These are phyloP conservation scores for Aspergillus homomorphus DNA, from an alignment of 495 filamentous ascomycete species.

Conservation along the genomic window DNA sequence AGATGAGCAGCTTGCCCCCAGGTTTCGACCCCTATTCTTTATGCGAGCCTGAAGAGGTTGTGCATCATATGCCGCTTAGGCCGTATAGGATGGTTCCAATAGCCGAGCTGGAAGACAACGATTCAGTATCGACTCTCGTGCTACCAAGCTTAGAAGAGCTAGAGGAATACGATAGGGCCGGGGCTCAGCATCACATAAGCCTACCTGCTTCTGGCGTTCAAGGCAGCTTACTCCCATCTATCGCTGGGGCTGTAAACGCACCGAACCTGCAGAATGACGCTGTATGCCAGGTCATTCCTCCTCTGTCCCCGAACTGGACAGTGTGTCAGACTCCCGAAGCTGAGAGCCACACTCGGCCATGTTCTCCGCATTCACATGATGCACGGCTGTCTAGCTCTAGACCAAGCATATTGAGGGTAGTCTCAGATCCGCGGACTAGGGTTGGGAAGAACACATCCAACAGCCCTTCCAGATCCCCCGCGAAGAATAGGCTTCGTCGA, in stretches of 20 bases:
- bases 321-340: not conserved
- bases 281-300: not conserved
- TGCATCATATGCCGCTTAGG: too few relatives aligned
- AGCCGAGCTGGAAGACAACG: too few relatives aligned
- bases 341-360: not conserved
- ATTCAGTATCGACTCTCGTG: too few relatives aligned
- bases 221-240: not conserved
- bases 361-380: not conserved
- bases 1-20: too few relatives aligned
- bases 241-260: too few relatives aligned
- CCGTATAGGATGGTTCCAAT: too few relatives aligned
- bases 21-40: too few relatives aligned
- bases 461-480: not conserved
- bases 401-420: not conserved
- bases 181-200: too few relatives aligned
- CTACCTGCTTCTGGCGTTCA: too few relatives aligned
- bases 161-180: too few relatives aligned
- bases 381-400: not conserved
- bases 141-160: too few relatives aligned
- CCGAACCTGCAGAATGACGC: not conserved
- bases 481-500: not conserved
- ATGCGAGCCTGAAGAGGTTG: too few relatives aligned
- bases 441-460: not conserved
- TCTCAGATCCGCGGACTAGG: not conserved
- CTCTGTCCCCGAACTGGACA: not conserved